A percentile compares a stretch with the other conserved stretches of the same genome.
Conservation (phyloP, 257 asterid genomes). For the Solanum paucissectum region DNA sequence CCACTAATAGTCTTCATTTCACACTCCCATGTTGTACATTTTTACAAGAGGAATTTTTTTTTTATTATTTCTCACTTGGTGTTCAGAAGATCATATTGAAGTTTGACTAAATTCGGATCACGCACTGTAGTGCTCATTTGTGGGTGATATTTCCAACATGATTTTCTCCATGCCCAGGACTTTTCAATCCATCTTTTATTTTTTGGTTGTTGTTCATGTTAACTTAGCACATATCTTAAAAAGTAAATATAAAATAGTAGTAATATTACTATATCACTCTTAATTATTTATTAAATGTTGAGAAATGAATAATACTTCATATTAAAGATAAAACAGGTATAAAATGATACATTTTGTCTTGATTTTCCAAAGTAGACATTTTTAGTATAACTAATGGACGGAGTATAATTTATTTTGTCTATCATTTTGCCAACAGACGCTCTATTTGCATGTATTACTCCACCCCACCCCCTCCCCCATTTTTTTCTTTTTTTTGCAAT, state of each 20-base stretch:
- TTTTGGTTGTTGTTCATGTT: neutral
- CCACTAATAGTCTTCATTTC: neutral
- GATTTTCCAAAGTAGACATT: neutral
- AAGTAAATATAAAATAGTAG: no score
- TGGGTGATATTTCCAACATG: neutral
- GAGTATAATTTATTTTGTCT: neutral
- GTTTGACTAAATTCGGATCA: neutral
- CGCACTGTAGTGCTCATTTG: neutral
- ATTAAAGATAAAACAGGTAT: no score
- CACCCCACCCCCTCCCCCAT: rapidly evolving
- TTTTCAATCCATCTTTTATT: neutral
- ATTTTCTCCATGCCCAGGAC: no score
- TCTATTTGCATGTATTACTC: neutral
- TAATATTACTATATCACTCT: neutral
- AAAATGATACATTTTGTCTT: neutral
- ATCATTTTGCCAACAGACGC: neutral
- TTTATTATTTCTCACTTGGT: neutral
- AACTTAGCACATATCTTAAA: no score
- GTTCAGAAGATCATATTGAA: no score
- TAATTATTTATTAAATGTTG: no score
- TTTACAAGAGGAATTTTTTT: neutral
- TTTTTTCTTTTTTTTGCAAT: no score
- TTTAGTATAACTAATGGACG: neutral
- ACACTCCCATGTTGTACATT: neutral
- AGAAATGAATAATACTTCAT: neutral